Evolutionary conservation across 306 rosid genomes (phyloP), one percentile per base, ranked within the genome.

Genomic region (Medicago ruthenica): DNA sequence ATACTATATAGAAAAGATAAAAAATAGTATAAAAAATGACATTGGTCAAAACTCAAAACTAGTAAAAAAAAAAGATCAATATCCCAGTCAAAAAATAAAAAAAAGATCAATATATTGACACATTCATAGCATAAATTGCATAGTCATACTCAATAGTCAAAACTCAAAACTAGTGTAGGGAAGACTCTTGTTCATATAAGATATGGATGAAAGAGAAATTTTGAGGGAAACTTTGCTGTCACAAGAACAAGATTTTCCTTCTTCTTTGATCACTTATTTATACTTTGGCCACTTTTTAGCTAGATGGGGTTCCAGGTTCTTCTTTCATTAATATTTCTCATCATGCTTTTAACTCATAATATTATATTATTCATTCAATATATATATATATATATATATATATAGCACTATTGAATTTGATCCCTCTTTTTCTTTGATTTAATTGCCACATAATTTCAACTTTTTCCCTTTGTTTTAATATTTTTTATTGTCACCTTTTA

Each of bases 251-350:
- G 44, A 61, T 14, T 61, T 61, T 31, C 41, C 40, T 15, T 61
- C 67, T 61, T 58, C 64, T 58, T 10, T 61, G 0, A 61, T 61
- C 21, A 3, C 42, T 61, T 27, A 31, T 15, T 61, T 61, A 61
- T 61, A 61, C 21, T 8, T 61, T 61, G 67, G 13, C 5, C 42
- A 61, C 42, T 61, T 61, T 61, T 27, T 61, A 61, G 67, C 67
- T 61, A 61, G 67, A 61, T 61, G 67, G 67, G 67, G 67, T 61
- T 61, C 67, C 10, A 61, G 67, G 67, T 61, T 2, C 20, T 5
- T 59, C 10, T 31, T 13, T 18, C 24, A 55, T 27, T 27, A 27
- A 27, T 27, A 27, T 9, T 9, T 45, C 51, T 12, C 15, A 45
- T 13, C 51, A 45, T 45, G 6, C 16, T 5, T 45, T 34, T 34